phyloP scores from a whole-genome alignment of 306 rosid genomes.

The Rosa chinensis region DNA sequence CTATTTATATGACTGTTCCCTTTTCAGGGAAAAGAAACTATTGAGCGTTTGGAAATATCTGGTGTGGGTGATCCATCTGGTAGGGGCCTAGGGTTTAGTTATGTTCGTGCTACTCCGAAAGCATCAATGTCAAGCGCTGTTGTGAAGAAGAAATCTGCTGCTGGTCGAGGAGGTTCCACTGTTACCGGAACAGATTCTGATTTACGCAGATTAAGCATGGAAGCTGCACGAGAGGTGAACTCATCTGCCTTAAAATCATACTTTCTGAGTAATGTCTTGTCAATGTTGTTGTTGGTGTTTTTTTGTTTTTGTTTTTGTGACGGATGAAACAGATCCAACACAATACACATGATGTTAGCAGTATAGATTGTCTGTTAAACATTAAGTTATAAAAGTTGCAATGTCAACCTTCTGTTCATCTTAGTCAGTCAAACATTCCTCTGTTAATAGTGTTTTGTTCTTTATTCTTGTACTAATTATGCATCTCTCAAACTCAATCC shows the following conservation, averaged over 20 bases:
- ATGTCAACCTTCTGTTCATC: not conserved
- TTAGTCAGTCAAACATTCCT: not conserved
- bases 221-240: constrained; percentile 93
- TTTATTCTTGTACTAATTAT: not conserved
- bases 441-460: no score
- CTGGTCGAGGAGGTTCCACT: constrained; percentile 77
- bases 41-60: constrained; percentile 89
- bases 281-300: not conserved
- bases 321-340: not conserved
- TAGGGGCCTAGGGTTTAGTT: constrained; percentile 93
- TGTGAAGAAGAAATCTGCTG: constrained; percentile 75
- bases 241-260: not conserved
- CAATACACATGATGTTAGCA: not conserved
- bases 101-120: constrained; percentile 81
- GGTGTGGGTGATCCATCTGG: constrained; percentile 99
- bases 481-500: not conserved
- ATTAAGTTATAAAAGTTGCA: not conserved
- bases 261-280: not conserved
- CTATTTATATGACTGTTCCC: constrained; percentile 9
- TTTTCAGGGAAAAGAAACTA: constrained; percentile 84
- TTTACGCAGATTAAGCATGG: constrained; percentile 99
- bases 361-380: not conserved
- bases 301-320: not conserved
- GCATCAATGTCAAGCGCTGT: constrained; percentile 75
- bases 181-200: constrained; percentile 99